Conservation (phyloP, 2,329 filamentous ascomycete genomes). For the Ceratocystis harringtonii region DNA sequence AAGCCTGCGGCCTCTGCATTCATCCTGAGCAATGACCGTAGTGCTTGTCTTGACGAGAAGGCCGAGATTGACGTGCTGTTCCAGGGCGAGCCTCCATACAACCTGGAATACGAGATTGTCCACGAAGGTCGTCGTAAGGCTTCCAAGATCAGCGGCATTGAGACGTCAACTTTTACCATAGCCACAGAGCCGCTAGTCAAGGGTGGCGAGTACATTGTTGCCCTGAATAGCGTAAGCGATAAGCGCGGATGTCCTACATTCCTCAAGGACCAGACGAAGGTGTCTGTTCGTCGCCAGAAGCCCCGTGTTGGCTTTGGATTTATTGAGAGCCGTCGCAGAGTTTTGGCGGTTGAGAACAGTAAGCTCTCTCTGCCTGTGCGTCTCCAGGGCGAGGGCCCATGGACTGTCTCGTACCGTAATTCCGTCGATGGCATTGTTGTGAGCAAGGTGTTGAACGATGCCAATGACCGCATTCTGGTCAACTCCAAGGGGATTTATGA, state of each 20-base stretch:
- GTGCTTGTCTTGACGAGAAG: conserved; percentile 69
- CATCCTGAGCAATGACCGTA: conserved; percentile 42
- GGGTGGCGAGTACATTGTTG: conserved; percentile 81
- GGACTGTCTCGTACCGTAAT: conserved; percentile 65
- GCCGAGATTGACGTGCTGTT: conserved; percentile 61
- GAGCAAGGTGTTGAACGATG: conserved; percentile 34
- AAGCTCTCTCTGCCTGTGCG: conserved; percentile 63
- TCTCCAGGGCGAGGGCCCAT: conserved; percentile 72
- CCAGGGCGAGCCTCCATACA: conserved; percentile 73
- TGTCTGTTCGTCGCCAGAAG: conserved; percentile 74
- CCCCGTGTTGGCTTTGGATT: conserved; percentile 76
- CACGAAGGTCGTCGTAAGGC: conserved; percentile 75
- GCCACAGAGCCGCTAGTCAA: conserved; percentile 57
- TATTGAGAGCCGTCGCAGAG: conserved; percentile 61
- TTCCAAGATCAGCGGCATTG: conserved; percentile 48
- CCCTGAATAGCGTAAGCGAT: conserved; percentile 75
- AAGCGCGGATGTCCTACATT: conserved; percentile 73
- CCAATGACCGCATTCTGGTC: conserved; percentile 56
- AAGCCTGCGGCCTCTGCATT: conserved; percentile 81
- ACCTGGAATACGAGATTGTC: conserved; percentile 79
- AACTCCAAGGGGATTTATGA: conserved; percentile 60
- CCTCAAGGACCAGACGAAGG: conserved; percentile 69
- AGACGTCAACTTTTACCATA: conserved; percentile 50
- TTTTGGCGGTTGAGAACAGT: conserved; percentile 63
- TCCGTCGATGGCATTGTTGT: conserved; percentile 25